Evolutionary conservation across 2,329 filamentous ascomycete genomes (phyloP).

Genomic region (Fusarium sarcochroum): DNA sequence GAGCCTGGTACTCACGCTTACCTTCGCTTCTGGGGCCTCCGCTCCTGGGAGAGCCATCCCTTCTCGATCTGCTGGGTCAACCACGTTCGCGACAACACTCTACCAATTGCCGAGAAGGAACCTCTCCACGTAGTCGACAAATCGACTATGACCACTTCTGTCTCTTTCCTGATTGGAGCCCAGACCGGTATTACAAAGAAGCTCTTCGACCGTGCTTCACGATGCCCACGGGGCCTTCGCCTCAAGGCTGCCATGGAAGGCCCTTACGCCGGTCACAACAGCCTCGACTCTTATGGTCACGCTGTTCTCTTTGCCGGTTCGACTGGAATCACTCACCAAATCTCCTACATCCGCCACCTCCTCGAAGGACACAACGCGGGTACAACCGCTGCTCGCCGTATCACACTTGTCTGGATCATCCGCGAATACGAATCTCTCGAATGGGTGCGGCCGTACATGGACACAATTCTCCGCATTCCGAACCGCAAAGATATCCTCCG

Average conservation of each 20-base stretch:
- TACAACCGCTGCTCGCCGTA: slow-evolving; percentile 82
- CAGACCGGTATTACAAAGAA: slow-evolving; percentile 90
- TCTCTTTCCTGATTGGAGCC: slow-evolving; percentile 89
- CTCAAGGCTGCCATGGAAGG: slow-evolving; percentile 87
- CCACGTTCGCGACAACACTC: slow-evolving; percentile 60
- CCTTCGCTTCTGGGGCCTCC: slow-evolving; percentile 76
- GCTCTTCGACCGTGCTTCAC: slow-evolving; percentile 78
- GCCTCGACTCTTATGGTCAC: slow-evolving; percentile 92
- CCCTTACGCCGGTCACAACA: slow-evolving; percentile 87
- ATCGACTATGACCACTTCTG: slow-evolving; percentile 63
- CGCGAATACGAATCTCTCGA: slow-evolving; percentile 90
- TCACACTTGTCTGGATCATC: slow-evolving; percentile 93
- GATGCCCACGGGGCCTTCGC: slow-evolving; percentile 67
- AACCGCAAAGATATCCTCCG: slow-evolving; percentile 85
- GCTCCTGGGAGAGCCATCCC: slow-evolving; percentile 80
- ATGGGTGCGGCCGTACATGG: slow-evolving; percentile 92
- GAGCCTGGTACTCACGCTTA: slow-evolving; percentile 82
- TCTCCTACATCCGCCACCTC: slow-evolving; percentile 87
- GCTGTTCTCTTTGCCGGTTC: slow-evolving; percentile 91
- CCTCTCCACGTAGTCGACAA: slow-evolving; percentile 57
- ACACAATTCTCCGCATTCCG: slow-evolving; percentile 81
- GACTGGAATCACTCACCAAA: slow-evolving; percentile 94
- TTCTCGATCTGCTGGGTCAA: slow-evolving; percentile 85
- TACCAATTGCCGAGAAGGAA: slow-evolving; percentile 60
- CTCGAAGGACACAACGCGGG: slow-evolving; percentile 77